Conservation (phyloP, 768 basidiomycete species). For the Lactarius evosmus region DNA sequence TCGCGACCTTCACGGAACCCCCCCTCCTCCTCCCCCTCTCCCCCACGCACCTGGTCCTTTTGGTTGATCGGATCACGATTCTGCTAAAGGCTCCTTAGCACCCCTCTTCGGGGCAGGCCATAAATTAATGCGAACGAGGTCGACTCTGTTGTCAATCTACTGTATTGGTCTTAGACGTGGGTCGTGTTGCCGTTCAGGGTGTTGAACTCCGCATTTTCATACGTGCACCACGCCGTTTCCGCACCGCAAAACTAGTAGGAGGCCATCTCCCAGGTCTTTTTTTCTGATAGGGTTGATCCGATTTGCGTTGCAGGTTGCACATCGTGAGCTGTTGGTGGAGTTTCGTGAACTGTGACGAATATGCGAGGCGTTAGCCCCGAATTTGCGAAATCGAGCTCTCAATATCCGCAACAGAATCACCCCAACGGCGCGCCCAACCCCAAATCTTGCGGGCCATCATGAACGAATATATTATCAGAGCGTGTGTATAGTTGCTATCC, state of each 20-base stretch:
- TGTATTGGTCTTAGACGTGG: conserved; percentile 47
- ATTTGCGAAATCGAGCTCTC: conserved; percentile 6
- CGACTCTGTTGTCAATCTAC: conserved; percentile 45
- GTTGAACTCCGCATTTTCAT: conserved; percentile 45
- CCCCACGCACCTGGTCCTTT: neutral
- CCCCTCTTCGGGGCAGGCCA: conserved; percentile 33
- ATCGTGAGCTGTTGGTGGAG: conserved; percentile 4
- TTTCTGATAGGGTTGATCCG: conserved; percentile 11
- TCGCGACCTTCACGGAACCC: neutral
- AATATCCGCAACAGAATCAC: neutral
- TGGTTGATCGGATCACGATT: conserved; percentile 5
- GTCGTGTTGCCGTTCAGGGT: conserved; percentile 40
- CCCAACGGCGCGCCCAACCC: neutral
- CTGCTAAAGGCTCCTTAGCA: neutral
- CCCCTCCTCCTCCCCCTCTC: neutral
- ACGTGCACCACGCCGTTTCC: conserved; percentile 39
- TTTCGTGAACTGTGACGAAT: conserved; percentile 4
- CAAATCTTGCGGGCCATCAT: neutral
- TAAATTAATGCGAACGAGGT: conserved; percentile 47
- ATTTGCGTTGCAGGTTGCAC: conserved; percentile 10
- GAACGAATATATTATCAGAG: conserved; percentile 2
- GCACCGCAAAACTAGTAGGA: conserved; percentile 45
- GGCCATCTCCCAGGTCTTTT: conserved; percentile 10
- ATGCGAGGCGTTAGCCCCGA: neutral
- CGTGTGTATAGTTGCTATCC: conserved; percentile 8